Evolutionary conservation across 345 rosid species (phyloP).

Genomic region (Reutealis trisperma): DNA sequence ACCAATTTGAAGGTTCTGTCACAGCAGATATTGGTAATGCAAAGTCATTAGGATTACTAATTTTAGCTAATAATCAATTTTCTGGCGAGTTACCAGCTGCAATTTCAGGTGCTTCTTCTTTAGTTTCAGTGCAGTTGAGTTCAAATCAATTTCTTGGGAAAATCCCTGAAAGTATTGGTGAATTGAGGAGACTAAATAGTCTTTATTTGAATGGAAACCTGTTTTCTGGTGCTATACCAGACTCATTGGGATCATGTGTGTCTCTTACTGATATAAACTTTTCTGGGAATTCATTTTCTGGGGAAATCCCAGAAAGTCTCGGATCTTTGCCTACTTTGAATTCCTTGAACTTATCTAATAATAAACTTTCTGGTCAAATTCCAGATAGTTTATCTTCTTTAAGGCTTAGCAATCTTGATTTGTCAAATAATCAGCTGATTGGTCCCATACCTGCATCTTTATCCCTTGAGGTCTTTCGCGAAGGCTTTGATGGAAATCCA

Average conservation of each 20-base stretch:
- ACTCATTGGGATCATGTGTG: constrained; percentile 54
- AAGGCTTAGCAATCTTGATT: constrained; percentile 72
- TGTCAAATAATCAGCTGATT: constrained; percentile 61
- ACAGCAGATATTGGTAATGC: constrained; percentile 54
- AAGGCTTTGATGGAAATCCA: constrained; percentile 59
- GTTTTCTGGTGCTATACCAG: constrained; percentile 62
- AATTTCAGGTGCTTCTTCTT: constrained; percentile 55
- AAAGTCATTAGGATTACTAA: constrained; percentile 54
- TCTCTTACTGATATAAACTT: constrained; percentile 55
- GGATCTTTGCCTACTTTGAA: constrained; percentile 50
- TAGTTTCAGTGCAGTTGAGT: constrained; percentile 50
- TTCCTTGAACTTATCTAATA: constrained; percentile 68
- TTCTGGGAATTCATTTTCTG: constrained; percentile 59
- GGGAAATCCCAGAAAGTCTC: constrained; percentile 60
- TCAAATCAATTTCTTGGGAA: constrained; percentile 56
- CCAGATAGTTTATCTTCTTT: constrained; percentile 50
- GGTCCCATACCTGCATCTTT: constrained; percentile 67
- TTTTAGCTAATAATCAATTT: constrained; percentile 53
- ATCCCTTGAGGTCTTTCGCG: constrained; percentile 40
- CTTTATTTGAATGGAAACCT: constrained; percentile 50
- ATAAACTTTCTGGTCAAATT: constrained; percentile 70
- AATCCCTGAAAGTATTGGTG: constrained; percentile 53
- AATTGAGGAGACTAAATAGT: constrained; percentile 52
- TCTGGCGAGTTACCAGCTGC: constrained; percentile 59
- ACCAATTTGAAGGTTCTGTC: constrained; percentile 61